Base-by-base conservation (phyloP, 257 asterid genomes). In the Petrea volubilis region DNA sequence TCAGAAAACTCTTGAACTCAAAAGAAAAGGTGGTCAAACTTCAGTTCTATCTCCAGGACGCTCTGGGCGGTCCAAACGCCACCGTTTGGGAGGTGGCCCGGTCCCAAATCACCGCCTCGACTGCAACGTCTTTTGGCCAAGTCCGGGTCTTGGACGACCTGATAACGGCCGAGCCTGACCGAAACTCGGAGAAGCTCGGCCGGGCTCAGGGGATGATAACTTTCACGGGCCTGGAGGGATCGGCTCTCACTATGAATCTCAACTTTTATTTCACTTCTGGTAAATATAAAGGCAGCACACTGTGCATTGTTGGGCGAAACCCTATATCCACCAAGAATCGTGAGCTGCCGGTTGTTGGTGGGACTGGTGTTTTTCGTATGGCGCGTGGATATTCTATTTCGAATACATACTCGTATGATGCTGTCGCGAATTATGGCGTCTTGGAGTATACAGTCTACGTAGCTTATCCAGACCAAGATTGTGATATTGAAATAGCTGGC, bases 1-100 rank as follows among this genome's bases (percentile, higher is more conserved):
- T 72, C 67, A 60, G 1, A 2, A 46, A 47, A 2, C 65, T 56
- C 18, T 21, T 59, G n/a, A 50, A 64, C 25, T 44, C 77, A 2
- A 72, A 67, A 55, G 67, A 77, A 21, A 79, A 70, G 40, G 41
- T 14, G 1, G 67, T 57, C 20, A 71, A 61, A 41, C 74, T 79
- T n/a, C 84, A 66, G 28, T 75, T 75, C 66, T 79, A 75, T 13
- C 34, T 79, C 38, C 84, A 79, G 27, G 80, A 75, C 31, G 77
- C 67, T 4, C 43, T 75, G 8, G 77, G 78, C 3, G 80, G 78
- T 7, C 25, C 63, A 43, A 34, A 51, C 38, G 44, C 77, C 74
- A 74, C 83, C 49, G 80, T 79, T 2, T 79, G 71, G 80, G 83
- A 79, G 65, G 78, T 75, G 53, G 80, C 80, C 4, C 60, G 73